Evolutionary conservation across 2,329 filamentous ascomycete species (phyloP).

Genomic region (Aspergillus novofumigatus): DNA sequence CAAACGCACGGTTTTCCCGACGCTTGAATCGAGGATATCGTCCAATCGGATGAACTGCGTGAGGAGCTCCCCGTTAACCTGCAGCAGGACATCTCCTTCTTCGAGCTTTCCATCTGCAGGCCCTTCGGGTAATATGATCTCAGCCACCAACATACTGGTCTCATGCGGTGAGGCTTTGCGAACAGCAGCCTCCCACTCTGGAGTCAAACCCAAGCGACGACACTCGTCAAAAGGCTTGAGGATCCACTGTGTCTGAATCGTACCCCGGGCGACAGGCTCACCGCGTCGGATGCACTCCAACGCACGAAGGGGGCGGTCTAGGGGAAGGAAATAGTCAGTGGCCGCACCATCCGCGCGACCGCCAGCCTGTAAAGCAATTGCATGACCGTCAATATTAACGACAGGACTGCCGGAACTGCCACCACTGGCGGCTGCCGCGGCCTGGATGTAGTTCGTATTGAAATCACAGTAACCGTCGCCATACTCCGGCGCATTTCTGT

Average conservation of each 20-base stretch:
- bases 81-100: constrained; percentile 89
- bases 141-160: constrained; percentile 94
- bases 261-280: constrained; percentile 75
- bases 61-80: constrained; percentile 88
- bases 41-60: constrained; percentile 91
- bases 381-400: constrained; percentile 88
- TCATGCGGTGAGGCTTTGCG: constrained; percentile 83
- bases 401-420: constrained; percentile 98
- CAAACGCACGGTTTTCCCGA: constrained; percentile 72
- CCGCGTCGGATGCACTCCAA: constrained; percentile 78
- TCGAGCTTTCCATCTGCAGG: constrained; percentile 83
- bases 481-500: constrained; percentile 95
- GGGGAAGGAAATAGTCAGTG: constrained; percentile 93
- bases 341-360: constrained; percentile 91
- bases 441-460: constrained; percentile 95
- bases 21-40: constrained; percentile 83
- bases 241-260: constrained; percentile 97
- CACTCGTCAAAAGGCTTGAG: constrained; percentile 98
- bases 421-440: constrained; percentile 91
- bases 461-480: constrained; percentile 98
- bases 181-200: constrained; percentile 81
- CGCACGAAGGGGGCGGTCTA: constrained; percentile 84
- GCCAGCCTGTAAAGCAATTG: constrained; percentile 88
- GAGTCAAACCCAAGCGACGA: constrained; percentile 75
- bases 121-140: constrained; percentile 87